These are phyloP conservation scores for Multifurca ochricompacta DNA, from an alignment of 768 basidiomycete species.

Conservation along the genomic window DNA sequence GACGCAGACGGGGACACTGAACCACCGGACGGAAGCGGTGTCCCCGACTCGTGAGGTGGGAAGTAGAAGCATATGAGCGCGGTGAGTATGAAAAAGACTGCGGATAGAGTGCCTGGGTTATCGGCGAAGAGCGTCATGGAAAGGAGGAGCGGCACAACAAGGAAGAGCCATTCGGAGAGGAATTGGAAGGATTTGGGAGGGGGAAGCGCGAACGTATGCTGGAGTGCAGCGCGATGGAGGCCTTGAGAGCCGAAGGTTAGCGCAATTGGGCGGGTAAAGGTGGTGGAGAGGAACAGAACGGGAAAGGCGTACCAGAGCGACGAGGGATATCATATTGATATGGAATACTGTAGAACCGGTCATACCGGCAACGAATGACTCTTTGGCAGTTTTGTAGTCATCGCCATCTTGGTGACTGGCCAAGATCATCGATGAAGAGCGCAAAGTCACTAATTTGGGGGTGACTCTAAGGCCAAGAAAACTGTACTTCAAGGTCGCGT, in stretches of 20 bases:
- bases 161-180: slow-evolving; percentile 55
- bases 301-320: slow-evolving; percentile 48
- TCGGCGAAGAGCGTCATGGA: slow-evolving; percentile 72
- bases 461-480: no score
- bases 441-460: not conserved
- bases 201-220: slow-evolving; percentile 45
- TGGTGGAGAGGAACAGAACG: not conserved
- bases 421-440: not conserved
- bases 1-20: slow-evolving; percentile 22
- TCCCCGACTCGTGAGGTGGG: slow-evolving; percentile 36
- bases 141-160: slow-evolving; percentile 72
- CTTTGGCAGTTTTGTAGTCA: slow-evolving; percentile 69
- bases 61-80: slow-evolving; percentile 36
- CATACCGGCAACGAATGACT: slow-evolving; percentile 71
- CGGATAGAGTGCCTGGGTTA: slow-evolving; percentile 43
- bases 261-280: not conserved
- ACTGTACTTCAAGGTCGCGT: no score
- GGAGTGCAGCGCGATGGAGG: slow-evolving; percentile 65
- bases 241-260: slow-evolving; percentile 38
- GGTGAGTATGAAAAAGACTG: slow-evolving; percentile 41
- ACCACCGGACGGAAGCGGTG: slow-evolving; percentile 44
- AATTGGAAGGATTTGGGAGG: slow-evolving; percentile 33
- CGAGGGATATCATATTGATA: slow-evolving; percentile 60
- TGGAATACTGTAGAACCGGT: slow-evolving; percentile 61
- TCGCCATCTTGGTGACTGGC: not conserved